These are phyloP conservation scores for Fusarium sp. DNA, from an alignment of 2,329 filamentous ascomycete species.

Conservation along the genomic window DNA sequence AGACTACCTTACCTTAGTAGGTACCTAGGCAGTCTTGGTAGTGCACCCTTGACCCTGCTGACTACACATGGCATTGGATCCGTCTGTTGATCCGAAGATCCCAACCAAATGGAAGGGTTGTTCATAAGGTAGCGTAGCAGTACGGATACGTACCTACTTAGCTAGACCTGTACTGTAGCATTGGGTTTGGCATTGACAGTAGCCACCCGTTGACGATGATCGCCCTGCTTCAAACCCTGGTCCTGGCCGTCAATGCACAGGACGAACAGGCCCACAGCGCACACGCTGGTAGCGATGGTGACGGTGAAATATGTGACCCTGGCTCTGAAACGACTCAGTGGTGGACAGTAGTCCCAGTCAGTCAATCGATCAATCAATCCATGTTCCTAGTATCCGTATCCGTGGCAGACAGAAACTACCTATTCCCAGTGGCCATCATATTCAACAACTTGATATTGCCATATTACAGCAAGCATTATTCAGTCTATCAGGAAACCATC, in stretches of 20 bases:
- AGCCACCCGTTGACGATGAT: slow-evolving; percentile 45
- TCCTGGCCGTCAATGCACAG: slow-evolving; percentile 30
- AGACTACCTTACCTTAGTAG: neutral
- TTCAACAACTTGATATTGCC: neutral
- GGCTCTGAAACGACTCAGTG: slow-evolving; percentile 22
- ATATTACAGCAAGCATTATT: neutral
- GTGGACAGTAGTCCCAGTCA: neutral
- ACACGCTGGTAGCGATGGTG: slow-evolving; percentile 32
- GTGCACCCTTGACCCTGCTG: slow-evolving; percentile 9
- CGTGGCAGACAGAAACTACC: neutral
- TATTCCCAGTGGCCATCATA: neutral
- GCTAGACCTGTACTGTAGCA: neutral
- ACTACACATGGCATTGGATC: slow-evolving; percentile 18
- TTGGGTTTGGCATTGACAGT: neutral
- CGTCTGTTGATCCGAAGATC: slow-evolving; percentile 31
- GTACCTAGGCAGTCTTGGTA: neutral
- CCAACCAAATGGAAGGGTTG: slow-evolving; percentile 17
- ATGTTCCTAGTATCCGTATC: neutral
- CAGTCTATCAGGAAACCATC: neutral
- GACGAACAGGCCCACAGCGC: slow-evolving; percentile 20
- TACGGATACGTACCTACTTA: neutral
- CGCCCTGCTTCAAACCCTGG: slow-evolving; percentile 39
- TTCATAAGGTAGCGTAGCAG: slow-evolving; percentile 8
- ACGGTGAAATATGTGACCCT: slow-evolving; percentile 37
- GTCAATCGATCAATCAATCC: neutral